These are phyloP conservation scores for Oemleria cerasiformis DNA, from an alignment of 306 rosid species.

Conservation along the genomic window DNA sequence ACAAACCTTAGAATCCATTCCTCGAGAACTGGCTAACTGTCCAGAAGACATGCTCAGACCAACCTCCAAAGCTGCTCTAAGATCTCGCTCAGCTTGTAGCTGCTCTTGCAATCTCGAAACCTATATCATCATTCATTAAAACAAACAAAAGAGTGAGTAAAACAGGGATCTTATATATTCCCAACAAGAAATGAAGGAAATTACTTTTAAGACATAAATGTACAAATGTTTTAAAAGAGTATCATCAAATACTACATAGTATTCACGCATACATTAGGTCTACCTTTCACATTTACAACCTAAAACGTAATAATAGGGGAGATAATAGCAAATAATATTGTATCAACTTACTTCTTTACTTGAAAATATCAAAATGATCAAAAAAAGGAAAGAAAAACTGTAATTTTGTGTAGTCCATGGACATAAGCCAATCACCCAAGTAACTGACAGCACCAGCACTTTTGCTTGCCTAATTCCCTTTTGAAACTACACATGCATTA, in stretches of 20 bases:
- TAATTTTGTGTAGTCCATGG: not conserved
- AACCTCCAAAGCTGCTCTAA: conserved; percentile 97
- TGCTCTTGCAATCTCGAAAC: conserved; percentile 99
- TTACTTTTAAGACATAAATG: not conserved
- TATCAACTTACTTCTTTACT: conserved; percentile 6
- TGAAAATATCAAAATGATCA: not conserved
- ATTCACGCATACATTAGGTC: not conserved
- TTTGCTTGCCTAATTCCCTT: not conserved
- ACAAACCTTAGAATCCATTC: conserved; percentile 93
- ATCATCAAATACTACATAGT: not conserved
- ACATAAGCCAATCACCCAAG: not conserved
- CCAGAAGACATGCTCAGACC: conserved; percentile 98
- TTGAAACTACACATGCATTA: not conserved
- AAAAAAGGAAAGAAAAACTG: not conserved
- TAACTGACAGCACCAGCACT: conserved; percentile 2
- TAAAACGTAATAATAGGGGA: not conserved
- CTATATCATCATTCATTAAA: conserved; percentile 41
- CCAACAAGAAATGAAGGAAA: not conserved
- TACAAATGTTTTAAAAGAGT: not conserved
- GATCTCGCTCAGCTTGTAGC: conserved; percentile 99
- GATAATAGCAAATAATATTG: not conserved
- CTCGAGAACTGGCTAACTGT: conserved; percentile 74
- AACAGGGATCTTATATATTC: not conserved
- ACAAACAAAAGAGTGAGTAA: not conserved
- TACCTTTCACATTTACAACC: conserved; percentile 4